Base-by-base conservation (phyloP, 495 filamentous ascomycete species). In the Hypoxylon crocopeplum region DNA sequence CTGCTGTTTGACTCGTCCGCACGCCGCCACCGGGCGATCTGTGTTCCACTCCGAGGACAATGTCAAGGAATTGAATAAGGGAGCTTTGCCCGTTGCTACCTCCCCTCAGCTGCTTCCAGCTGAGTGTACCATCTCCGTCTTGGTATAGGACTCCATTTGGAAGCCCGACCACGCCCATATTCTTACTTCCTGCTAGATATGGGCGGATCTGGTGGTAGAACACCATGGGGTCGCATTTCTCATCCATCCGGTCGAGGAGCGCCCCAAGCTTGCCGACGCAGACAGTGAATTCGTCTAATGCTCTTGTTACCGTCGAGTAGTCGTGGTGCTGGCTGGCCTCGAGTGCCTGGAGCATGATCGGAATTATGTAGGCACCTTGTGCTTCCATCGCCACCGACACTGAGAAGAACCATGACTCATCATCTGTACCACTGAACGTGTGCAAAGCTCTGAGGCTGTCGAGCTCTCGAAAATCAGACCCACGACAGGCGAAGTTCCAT, bases 381-480 rank as follows among this genome's bases (percentile, higher is more conserved):
- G 94, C 89, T 73, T 98, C 93, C 56, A 98, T 95, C 32, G 93
- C 93, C 11, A 97, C 90, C 0, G 91, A 96, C 41, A 97, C 79
- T n/a, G 93, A 74, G 67, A 91, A 96, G 74, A 98, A 98, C 94
- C 94, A 98, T 61, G 94, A 93, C 68, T 98, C 94, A 73, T 96
- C 92, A 2, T 89, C 74, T 1, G 92, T 95, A 39, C 91, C 93
- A 16, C 92, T 97, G 70, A 97, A 92, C 22, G 94, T 95, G 55
- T 88, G 86, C 46, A 93, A 79, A 7, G 90, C 89, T 10, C 83
- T 78, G 7, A 98, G 75, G 54, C 91, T 88, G 48, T 89, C 80
- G 10, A 96, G 78, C 33, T 84, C 78, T 64, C 88, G 84, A 24
- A 89, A 80, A 25, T 84, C 79, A 40, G 87, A 81, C 36, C 84